These are phyloP conservation scores for Cladorrhinum samala DNA, from an alignment of 495 filamentous ascomycete species.

Conservation along the genomic window DNA sequence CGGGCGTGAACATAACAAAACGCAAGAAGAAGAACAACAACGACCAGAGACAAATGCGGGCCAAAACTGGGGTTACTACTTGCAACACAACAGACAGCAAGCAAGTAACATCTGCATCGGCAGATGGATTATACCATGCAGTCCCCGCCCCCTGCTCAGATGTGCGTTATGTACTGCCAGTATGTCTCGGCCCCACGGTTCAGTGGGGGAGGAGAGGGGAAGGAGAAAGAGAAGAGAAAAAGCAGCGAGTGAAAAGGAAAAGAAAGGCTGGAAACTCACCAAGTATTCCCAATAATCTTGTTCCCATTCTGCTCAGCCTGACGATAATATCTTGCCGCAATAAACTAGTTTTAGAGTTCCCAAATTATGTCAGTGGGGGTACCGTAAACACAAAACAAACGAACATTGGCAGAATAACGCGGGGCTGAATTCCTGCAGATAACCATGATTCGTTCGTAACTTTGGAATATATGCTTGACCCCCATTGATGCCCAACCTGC, in stretches of 20 bases:
- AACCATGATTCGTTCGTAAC: conserved; percentile 18
- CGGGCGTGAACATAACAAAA: too few relatives aligned
- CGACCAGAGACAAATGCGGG: neutral
- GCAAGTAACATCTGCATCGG: conserved; percentile 18
- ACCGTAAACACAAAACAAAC: neutral
- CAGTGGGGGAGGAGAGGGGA: neutral
- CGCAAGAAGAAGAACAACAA: too few relatives aligned
- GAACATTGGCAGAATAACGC: neutral
- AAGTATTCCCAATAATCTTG: conserved; percentile 90
- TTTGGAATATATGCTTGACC: too few relatives aligned
- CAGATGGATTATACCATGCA: neutral
- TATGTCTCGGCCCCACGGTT: too few relatives aligned
- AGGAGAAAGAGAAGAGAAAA: conserved; percentile 4
- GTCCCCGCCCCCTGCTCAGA: too few relatives aligned
- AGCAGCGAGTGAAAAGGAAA: conserved; percentile 2
- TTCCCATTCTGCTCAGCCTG: conserved; percentile 82
- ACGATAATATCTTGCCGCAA: conserved; percentile 88
- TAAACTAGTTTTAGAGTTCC: conserved; percentile 51
- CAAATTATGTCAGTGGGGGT: conserved; percentile 26
- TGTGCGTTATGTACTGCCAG: too few relatives aligned
- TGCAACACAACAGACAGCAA: conserved; percentile 3
- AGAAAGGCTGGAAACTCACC: conserved; percentile 54
- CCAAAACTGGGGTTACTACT: neutral
- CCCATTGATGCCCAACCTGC: conserved; percentile 38
- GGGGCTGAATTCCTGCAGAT: neutral